Base-by-base conservation (phyloP, 1,284 basidiomycete genomes). In the Neotropicomus parvogracilis region DNA sequence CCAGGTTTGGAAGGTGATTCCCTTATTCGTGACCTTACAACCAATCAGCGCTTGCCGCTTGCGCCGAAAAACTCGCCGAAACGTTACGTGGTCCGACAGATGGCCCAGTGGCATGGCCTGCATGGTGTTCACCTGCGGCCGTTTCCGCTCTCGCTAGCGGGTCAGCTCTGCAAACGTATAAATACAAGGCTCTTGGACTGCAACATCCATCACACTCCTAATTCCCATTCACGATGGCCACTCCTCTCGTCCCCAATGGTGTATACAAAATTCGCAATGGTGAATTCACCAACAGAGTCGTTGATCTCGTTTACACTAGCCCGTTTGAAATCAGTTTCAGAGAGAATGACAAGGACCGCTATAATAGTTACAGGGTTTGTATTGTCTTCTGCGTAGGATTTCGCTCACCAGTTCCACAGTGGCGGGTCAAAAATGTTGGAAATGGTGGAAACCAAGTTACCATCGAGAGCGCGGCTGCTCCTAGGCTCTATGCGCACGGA, bases 291-390 rank as follows among this genome's bases (percentile, higher is more conserved):
- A 1, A 2, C 10, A 3, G 4, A 2, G 20, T 41, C 10, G 40
- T 19, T 11, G 14, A 21, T 14, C 10, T 32, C 13, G 4, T 14
- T 6, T 2, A 12, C 5, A 10, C 28, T 31, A 1, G 0, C 19
- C 9, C 14, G 6, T 0, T 0, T 0, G 29, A 19, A 11, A 6
- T 6, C n/a, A 32, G 31, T 14, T 0, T 7, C 4, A 28, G 27
- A 9, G 1, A 2, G 16, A 2, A 16, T 3, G 2, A 28, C 6
- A 17, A 24, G 8, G 24, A 8, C 24, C 4, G 24, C 24, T n/a
- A n/a, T n/a, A n/a, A n/a, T n/a, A n/a, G 24, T 24, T 24, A 24
- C 24, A 4, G 24, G 24, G 24, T 24, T 24, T 24, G 24, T 24
- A 24, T 6, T 27, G 17, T 43, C 19, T 11, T 20, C 19, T n/a